Conservation (phyloP, 345 rosid species). For the Mallotus nudiflorus region DNA sequence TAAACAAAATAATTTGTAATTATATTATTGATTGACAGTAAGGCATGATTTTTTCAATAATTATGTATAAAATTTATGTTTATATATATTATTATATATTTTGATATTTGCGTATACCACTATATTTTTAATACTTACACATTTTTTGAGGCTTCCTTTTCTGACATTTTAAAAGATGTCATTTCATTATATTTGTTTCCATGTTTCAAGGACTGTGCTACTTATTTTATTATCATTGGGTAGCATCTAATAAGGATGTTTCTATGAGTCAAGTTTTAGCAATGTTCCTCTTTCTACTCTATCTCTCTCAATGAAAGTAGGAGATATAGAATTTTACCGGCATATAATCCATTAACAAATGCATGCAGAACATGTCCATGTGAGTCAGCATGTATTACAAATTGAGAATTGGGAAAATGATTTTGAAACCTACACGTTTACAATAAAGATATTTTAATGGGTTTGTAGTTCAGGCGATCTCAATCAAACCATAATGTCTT, state of each 20-base stretch:
- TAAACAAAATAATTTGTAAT: no score
- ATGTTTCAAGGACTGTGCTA: no score
- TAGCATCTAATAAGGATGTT: not conserved
- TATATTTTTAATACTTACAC: no score
- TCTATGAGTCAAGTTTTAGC: not conserved
- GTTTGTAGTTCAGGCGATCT: not conserved
- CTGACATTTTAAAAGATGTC: no score
- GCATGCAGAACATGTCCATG: constrained; percentile 65
- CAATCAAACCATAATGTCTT: not conserved
- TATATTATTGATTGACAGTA: no score
- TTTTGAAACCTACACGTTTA: constrained; percentile 45
- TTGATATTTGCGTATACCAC: no score
- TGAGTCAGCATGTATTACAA: constrained; percentile 47
- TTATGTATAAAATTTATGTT: no score
- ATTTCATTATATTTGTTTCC: no score
- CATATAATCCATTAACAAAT: constrained; percentile 52
- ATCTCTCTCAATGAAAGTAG: not conserved
- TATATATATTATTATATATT: no score
- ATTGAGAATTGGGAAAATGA: constrained; percentile 24
- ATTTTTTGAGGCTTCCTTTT: no score
- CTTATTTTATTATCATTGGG: no score
- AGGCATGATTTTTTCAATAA: no score
- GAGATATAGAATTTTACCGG: constrained; percentile 39
- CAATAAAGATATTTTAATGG: not conserved
- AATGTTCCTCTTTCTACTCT: not conserved